Evolutionary conservation across 306 rosid species (phyloP).

Genomic region (Erythrophleum fordii): DNA sequence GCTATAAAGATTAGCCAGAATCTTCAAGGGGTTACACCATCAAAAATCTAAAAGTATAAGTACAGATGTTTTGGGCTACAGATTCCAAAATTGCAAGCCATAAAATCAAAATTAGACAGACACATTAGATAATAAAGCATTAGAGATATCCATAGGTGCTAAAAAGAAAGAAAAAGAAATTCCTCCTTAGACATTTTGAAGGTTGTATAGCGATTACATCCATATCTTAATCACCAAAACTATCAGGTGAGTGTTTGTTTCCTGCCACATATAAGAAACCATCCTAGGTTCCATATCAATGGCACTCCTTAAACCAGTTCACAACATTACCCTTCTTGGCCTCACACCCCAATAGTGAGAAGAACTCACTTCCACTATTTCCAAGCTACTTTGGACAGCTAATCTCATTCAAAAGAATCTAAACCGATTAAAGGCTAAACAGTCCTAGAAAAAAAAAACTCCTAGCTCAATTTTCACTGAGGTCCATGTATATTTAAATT

Average conservation of each 20-base stretch:
- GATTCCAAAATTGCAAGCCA: not conserved
- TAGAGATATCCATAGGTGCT: not conserved
- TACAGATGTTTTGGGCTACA: not conserved
- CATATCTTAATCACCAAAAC: not conserved
- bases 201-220: slow-evolving; percentile 12
- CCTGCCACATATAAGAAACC: slow-evolving; percentile 11
- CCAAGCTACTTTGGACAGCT: not conserved
- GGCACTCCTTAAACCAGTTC: slow-evolving; percentile 6
- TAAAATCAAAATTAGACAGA: not conserved
- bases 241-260: not conserved
- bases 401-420: slow-evolving; percentile 2
- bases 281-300: not conserved
- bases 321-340: not conserved
- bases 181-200: not conserved
- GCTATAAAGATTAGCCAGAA: slow-evolving; percentile 38
- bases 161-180: not conserved
- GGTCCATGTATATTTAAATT: not conserved
- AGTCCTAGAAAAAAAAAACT: not conserved
- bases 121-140: not conserved
- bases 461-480: not conserved
- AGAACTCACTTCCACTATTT: slow-evolving; percentile 1
- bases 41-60: not conserved
- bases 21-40: slow-evolving; percentile 4
- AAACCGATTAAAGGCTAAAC: not conserved
- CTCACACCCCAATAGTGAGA: not conserved